Conservation (phyloP, 495 filamentous ascomycete species). For the Aspergillus heteromorphus region DNA sequence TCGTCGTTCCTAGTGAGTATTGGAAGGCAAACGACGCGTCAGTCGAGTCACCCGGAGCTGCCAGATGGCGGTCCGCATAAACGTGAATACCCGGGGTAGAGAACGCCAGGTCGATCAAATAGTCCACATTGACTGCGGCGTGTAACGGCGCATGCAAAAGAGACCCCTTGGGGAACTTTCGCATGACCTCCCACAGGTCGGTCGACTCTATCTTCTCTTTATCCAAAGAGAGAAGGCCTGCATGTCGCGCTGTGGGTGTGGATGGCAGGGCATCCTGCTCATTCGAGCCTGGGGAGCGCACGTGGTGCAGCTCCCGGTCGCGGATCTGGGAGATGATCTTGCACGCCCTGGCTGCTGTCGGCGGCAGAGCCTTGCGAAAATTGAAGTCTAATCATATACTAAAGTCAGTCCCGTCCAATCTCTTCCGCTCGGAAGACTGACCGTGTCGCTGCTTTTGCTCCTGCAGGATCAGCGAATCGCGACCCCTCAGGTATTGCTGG, state of each 20-base stretch:
- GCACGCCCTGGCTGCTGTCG: conserved; percentile 67
- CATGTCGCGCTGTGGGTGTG: conserved; percentile 53
- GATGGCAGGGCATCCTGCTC: conserved; percentile 51
- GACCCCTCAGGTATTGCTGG: conserved; percentile 68
- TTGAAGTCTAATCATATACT: conserved; percentile 28
- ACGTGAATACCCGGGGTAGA: conserved; percentile 73
- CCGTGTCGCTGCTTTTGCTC: conserved; percentile 81
- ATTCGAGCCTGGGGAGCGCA: conserved; percentile 34
- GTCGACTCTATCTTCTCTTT: conserved; percentile 75
- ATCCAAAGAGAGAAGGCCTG: conserved; percentile 87
- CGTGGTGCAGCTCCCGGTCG: conserved; percentile 58
- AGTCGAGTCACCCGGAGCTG: conserved; percentile 38
- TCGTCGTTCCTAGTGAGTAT: conserved; percentile 33
- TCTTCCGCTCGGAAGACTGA: conserved; percentile 27
- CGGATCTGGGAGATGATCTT: conserved; percentile 74
- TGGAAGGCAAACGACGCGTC: conserved; percentile 47
- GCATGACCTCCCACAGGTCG: conserved; percentile 78
- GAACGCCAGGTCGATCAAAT: conserved; percentile 64
- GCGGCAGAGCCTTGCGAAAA: conserved; percentile 59
- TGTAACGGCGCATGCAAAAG: conserved; percentile 85
- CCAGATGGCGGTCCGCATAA: conserved; percentile 47
- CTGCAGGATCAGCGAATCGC: conserved; percentile 70
- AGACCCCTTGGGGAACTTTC: conserved; percentile 84
- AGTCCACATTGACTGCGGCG: conserved; percentile 84
- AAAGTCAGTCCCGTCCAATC: not conserved